A percentile compares a stretch with the other conserved stretches of the same genome.
Conservation (phyloP, 768 basidiomycete species). For the Naganishia friedmannii region DNA sequence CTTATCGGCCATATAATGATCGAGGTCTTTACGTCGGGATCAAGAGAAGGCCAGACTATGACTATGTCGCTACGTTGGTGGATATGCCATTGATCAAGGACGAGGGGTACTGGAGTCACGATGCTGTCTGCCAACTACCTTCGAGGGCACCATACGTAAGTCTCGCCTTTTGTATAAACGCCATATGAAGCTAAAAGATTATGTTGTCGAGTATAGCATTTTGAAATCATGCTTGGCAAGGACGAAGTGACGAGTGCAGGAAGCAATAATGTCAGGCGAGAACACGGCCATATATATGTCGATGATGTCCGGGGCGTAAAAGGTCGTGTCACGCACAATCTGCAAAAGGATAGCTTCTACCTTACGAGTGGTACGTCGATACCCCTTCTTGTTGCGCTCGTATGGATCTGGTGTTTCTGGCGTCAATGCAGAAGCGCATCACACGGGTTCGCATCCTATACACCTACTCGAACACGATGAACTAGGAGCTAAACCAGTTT, state of each 20-base stretch:
- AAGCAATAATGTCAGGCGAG: constrained; percentile 64
- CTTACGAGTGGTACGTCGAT: constrained; percentile 68
- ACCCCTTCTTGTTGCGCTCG: constrained; percentile 25
- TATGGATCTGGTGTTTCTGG: constrained; percentile 4
- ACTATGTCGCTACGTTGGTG: constrained; percentile 74
- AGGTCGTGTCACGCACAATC: constrained; percentile 69
- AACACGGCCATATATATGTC: constrained; percentile 68
- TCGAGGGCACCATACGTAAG: constrained; percentile 67
- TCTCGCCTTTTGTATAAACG: constrained; percentile 30
- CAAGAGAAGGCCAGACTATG: constrained; percentile 69
- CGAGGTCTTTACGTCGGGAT: constrained; percentile 65
- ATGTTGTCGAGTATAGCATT: constrained; percentile 58
- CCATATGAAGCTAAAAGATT: constrained; percentile 32
- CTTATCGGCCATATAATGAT: constrained; percentile 55
- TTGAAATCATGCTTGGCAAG: constrained; percentile 74
- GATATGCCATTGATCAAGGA: constrained; percentile 56
- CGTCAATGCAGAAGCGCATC: constrained; percentile 3
- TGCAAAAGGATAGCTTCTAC: constrained; percentile 83
- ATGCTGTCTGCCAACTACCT: constrained; percentile 75
- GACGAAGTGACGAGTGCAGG: constrained; percentile 61
- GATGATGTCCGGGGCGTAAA: constrained; percentile 76
- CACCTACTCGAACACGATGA: neutral
- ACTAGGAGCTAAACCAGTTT: neutral
- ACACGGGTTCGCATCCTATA: constrained; percentile 6
- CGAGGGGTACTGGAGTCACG: constrained; percentile 63